phyloP scores from a whole-genome alignment of 129 eudicot species.

The Flaveria sonorensis region DNA sequence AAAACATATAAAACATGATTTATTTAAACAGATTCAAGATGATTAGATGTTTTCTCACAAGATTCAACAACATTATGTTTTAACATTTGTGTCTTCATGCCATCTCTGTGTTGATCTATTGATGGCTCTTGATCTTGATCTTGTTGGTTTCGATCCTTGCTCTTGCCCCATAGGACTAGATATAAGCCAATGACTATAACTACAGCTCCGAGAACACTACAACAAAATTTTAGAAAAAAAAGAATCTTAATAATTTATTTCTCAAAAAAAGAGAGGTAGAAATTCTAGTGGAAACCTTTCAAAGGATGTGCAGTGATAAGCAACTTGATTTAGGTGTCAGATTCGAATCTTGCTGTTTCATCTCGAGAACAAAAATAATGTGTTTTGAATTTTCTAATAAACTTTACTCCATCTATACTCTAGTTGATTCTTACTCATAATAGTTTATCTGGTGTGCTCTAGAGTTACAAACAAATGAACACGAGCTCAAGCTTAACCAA shows the following conservation, averaged over 20 bases:
- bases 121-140: constrained; percentile 1
- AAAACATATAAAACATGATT: not conserved
- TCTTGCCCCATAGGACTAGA: constrained; percentile 56
- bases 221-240: not conserved
- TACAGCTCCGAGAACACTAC: constrained; percentile 52
- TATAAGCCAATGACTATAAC: constrained; percentile 50
- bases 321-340: too few relatives aligned
- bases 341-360: too few relatives aligned
- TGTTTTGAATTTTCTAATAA: too few relatives aligned
- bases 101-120: not conserved
- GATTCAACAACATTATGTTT: not conserved
- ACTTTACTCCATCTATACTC: too few relatives aligned
- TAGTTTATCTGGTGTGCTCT: too few relatives aligned
- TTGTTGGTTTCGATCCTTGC: constrained; percentile 42
- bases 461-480: too few relatives aligned
- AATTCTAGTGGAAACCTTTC: not conserved
- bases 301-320: too few relatives aligned
- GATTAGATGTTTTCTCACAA: constrained; percentile 14
- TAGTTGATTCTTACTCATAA: too few relatives aligned
- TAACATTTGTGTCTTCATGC: not conserved
- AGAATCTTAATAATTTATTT: not conserved
- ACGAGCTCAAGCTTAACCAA: too few relatives aligned
- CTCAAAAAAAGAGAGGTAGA: not conserved
- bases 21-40: constrained; percentile 19
- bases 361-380: too few relatives aligned